Evolutionary conservation across 148 eudicot species (phyloP).

Genomic region (Diospyros kaki): DNA sequence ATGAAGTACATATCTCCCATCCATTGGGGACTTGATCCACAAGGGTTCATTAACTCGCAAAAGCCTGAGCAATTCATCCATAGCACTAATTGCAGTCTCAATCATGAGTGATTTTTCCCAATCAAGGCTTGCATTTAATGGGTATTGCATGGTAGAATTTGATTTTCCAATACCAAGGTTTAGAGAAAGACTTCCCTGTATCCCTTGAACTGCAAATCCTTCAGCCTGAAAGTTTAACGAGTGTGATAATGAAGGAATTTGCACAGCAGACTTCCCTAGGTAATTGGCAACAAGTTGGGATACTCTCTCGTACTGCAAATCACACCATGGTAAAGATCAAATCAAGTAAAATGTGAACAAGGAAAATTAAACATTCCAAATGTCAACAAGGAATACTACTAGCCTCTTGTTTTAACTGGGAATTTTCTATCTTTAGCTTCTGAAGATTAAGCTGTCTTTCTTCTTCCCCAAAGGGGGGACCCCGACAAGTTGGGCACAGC

Average conservation of each 20-base stretch:
- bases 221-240: conserved; percentile 1
- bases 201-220: conserved; percentile 1
- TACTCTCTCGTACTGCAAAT: conserved; percentile 13
- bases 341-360: background rate
- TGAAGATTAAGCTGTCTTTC: conserved; percentile 4
- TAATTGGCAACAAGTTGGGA: conserved; percentile 7
- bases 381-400: background rate
- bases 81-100: conserved; percentile 36
- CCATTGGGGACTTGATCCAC: conserved; percentile 37
- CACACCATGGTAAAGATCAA: background rate
- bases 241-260: background rate
- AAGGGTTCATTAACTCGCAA: conserved; percentile 36
- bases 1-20: conserved; percentile 33
- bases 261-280: conserved; percentile 8
- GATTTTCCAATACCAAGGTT: background rate
- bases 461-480: conserved; percentile 3
- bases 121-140: background rate
- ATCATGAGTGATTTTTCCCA: conserved; percentile 1
- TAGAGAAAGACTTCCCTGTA: background rate
- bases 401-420: conserved; percentile 13
- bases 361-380: background rate
- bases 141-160: background rate
- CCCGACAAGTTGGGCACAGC: conserved; percentile 8
- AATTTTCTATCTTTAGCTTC: conserved; percentile 10
- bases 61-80: conserved; percentile 44